A percentile compares a stretch with the other conserved stretches of the same genome.
Evolutionary conservation across 331 rosid species (phyloP).

Genomic region (Pyracantha coccinea): DNA sequence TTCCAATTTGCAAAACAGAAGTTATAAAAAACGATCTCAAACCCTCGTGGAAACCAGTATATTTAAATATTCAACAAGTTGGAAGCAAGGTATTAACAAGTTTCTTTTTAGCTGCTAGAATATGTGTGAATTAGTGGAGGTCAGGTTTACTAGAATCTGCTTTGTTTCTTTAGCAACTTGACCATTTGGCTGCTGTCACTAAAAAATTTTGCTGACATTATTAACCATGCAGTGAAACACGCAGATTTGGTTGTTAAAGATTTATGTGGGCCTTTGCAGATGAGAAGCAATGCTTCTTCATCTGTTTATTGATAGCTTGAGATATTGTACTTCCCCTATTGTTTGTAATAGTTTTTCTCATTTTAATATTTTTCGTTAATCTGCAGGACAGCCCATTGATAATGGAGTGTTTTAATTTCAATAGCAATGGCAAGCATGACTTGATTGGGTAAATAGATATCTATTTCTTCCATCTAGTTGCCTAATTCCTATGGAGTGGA

Average conservation of each 20-base stretch:
- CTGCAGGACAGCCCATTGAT: constrained; percentile 76
- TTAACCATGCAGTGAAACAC: background rate
- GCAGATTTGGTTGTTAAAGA: background rate
- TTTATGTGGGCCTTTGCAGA: background rate
- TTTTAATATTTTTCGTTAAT: constrained; percentile 21
- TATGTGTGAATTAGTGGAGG: too few relatives aligned
- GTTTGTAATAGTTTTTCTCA: constrained; percentile 19
- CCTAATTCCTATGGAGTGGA: constrained; percentile 5
- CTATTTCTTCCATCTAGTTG: too few relatives aligned
- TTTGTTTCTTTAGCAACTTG: background rate
- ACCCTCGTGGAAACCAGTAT: constrained; percentile 80
- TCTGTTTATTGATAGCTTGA: constrained; percentile 6
- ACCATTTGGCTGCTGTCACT: constrained; percentile 6
- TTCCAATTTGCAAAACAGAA: constrained; percentile 93
- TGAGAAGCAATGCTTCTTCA: background rate
- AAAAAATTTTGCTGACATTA: background rate
- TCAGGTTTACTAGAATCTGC: background rate
- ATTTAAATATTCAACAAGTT: constrained; percentile 82
- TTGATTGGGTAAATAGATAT: constrained; percentile 61
- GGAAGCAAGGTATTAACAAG: constrained; percentile 79
- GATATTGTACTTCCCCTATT: constrained; percentile 12
- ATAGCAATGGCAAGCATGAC: constrained; percentile 90
- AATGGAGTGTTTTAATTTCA: constrained; percentile 88
- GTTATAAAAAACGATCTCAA: constrained; percentile 75
- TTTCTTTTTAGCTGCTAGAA: background rate